Evolutionary conservation across 129 eudicot species (phyloP), one percentile per base, ranked within the genome.

Genomic region (Lonicera japonica): DNA sequence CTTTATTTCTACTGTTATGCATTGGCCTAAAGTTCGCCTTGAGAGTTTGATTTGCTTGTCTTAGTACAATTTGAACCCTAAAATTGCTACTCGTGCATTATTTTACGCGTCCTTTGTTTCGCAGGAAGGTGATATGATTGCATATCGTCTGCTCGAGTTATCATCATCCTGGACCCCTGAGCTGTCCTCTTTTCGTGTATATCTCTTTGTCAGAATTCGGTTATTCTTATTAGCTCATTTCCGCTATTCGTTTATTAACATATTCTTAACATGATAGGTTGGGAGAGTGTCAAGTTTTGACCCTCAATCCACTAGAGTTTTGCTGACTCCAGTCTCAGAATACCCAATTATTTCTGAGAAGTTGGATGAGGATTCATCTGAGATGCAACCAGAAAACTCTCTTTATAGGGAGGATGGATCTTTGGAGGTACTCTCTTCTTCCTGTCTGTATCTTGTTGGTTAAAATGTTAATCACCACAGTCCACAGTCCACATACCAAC

Each of bases 91-190:
- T 8, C 5, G 16, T 43, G 50, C 16, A 14, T 57, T 25, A 57
- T 20, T 24, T 29, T 2, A 0, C 25, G 20, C 11, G 22, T 13
- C 21, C 5, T 20, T 14, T 50, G n/a, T 50, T 70, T 68, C 72
- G 77, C 80, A 94, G 99, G 89, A 72, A 65, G 99, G 87, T 65
- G 89, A 85, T 67, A 75, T 85, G 56, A 82, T 94, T 78, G 96
- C 92, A 41, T 94, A 94, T 75, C 94, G 96, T 18, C 39, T 88
- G 68, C 66, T 94, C 60, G 99, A 94, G 66, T 74, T 94, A 67
- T 83, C 96, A 67, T 85, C 99, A 29, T 67, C 89, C 36, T 94
- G 95, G 95, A 83, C 89, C 56, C 99, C 99, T n/a, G 95, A 88
- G 81, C 77, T 86, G 62, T 85, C 96, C 36, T 65, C 86, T 9